phyloP scores from a whole-genome alignment of 2,329 filamentous ascomycete genomes.

The Aureobasidium sp. region DNA sequence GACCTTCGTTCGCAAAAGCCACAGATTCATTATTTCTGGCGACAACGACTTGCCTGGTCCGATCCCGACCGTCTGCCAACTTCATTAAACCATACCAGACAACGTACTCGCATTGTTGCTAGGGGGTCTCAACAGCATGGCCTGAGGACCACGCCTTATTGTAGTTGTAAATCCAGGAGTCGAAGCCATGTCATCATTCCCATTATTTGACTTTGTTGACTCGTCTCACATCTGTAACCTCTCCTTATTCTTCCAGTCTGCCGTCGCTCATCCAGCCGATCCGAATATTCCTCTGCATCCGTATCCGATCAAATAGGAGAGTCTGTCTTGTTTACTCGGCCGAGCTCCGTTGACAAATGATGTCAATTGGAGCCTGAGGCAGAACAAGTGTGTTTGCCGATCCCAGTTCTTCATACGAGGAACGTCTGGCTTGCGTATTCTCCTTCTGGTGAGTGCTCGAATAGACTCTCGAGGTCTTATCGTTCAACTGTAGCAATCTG shows the following conservation, averaged over 20 bases:
- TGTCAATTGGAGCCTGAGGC: background rate
- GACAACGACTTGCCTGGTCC: background rate
- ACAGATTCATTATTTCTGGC: background rate
- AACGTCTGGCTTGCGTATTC: background rate
- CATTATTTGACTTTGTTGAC: conserved; percentile 1
- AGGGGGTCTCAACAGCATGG: background rate
- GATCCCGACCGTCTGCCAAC: background rate
- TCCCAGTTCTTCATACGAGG: background rate
- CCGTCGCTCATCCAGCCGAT: background rate
- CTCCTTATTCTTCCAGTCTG: background rate
- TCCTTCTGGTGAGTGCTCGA: background rate
- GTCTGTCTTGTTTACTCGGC: background rate
- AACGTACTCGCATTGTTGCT: conserved; percentile 5
- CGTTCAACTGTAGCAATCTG: background rate
- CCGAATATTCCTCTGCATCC: background rate
- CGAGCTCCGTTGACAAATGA: background rate
- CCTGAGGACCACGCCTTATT: background rate
- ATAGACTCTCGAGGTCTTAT: background rate
- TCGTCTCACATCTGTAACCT: background rate
- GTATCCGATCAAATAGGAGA: background rate
- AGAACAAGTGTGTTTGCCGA: background rate
- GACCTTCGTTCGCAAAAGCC: background rate
- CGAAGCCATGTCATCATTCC: background rate
- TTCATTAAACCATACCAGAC: background rate
- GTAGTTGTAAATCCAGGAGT: background rate